These are phyloP conservation scores for Parafenestella ontariensis DNA, from an alignment of 2,329 filamentous ascomycete genomes.

Conservation along the genomic window DNA sequence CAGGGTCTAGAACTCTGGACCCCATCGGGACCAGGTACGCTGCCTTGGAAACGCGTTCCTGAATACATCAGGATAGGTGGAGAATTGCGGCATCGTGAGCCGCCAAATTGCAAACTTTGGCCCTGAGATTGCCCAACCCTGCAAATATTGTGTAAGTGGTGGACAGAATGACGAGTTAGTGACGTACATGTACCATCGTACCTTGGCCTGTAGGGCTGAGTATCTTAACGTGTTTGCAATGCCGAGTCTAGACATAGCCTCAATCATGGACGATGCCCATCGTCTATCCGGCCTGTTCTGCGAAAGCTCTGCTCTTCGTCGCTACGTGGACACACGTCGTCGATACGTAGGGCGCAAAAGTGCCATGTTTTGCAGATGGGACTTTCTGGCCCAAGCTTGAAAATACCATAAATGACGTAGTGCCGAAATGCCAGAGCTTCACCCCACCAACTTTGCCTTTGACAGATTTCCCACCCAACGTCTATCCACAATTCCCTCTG, in stretches of 20 bases:
- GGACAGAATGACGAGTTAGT: slow-evolving; percentile 8
- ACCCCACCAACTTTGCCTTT: slow-evolving; percentile 14
- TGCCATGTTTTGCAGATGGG: not conserved
- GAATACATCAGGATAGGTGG: slow-evolving; percentile 14
- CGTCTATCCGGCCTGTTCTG: not conserved
- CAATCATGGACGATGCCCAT: not conserved
- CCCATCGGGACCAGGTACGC: slow-evolving; percentile 6
- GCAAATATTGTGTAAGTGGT: not conserved
- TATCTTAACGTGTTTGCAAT: not conserved
- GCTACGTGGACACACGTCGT: not conserved
- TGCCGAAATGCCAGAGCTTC: not conserved
- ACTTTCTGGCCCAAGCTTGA: not conserved
- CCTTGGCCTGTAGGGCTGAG: not conserved
- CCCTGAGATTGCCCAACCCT: slow-evolving; percentile 5
- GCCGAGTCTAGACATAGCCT: not conserved
- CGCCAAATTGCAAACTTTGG: slow-evolving; percentile 4
- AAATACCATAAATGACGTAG: slow-evolving; percentile 20
- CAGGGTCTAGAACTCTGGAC: slow-evolving; percentile 19
- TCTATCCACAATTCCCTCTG: slow-evolving; percentile 12
- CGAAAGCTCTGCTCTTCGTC: not conserved
- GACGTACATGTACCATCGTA: slow-evolving; percentile 11
- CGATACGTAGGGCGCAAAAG: not conserved
- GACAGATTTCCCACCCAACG: not conserved
- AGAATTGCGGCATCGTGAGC: slow-evolving; percentile 4
- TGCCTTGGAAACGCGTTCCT: slow-evolving; percentile 17